Evolutionary conservation across 2,329 filamentous ascomycete species (phyloP).

Genomic region (Bertia moriformis): DNA sequence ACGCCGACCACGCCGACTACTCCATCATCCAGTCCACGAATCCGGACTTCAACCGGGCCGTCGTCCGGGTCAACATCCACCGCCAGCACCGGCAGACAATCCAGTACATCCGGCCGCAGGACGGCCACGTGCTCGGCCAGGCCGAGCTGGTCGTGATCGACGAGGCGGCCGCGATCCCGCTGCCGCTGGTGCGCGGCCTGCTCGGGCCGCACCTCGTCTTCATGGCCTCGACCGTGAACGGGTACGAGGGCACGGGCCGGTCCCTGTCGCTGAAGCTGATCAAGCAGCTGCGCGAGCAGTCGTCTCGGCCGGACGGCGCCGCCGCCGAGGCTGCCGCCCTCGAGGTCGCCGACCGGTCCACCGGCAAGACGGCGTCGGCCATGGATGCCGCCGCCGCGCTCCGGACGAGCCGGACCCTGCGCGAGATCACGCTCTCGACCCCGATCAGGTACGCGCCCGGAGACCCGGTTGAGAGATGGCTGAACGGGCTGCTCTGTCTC

Average conservation of each 20-base stretch:
- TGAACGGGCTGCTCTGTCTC: conserved; percentile 84
- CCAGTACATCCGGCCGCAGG: conserved; percentile 94
- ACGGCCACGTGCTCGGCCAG: conserved; percentile 86
- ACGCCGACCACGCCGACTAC: conserved; percentile 91
- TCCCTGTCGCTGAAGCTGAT: conserved; percentile 93
- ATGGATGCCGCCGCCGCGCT: conserved; percentile 40
- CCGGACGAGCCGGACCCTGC: conserved; percentile 60
- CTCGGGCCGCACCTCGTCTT: conserved; percentile 96
- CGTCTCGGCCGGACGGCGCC: conserved; percentile 40
- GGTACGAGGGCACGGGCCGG: conserved; percentile 90
- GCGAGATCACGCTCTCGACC: conserved; percentile 84
- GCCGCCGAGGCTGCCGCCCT: too few relatives aligned
- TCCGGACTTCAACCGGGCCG: conserved; percentile 96
- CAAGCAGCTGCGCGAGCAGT: conserved; percentile 89
- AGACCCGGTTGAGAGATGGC: conserved; percentile 87
- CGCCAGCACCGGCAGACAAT: conserved; percentile 92
- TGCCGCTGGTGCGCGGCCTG: conserved; percentile 81
- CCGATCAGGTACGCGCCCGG: conserved; percentile 89
- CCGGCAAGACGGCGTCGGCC: conserved; percentile 56
- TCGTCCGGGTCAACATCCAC: conserved; percentile 92
- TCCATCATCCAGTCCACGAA: conserved; percentile 97
- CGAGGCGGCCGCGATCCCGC: conserved; percentile 87
- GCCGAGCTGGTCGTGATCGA: conserved; percentile 93
- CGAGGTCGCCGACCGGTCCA: conserved; percentile 65
- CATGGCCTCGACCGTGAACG: conserved; percentile 98